Conservation (phyloP, 164 flowering plant species). For the Magnolia changhungtana region DNA sequence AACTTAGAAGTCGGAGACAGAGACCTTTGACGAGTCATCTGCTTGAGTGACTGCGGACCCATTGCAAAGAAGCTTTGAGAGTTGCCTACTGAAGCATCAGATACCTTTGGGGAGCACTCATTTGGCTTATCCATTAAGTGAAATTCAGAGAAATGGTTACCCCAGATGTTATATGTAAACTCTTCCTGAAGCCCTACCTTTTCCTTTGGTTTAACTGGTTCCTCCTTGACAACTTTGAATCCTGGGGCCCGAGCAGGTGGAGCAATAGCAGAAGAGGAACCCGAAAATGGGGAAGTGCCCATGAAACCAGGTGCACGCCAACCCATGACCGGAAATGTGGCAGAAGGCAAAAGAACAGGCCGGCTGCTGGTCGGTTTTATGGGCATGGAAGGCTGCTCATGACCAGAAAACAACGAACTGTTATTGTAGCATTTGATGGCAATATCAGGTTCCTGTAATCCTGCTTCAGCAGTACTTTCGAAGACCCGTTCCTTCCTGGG, state of each 20-base stretch:
- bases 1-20: conserved; percentile 11
- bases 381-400: conserved; percentile 24
- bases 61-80: conserved; percentile 72
- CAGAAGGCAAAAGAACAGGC: conserved; percentile 52
- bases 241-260: conserved; percentile 88
- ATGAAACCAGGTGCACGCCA: conserved; percentile 20
- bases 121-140: conserved; percentile 27
- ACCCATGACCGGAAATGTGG: conserved; percentile 52
- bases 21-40: conserved; percentile 30
- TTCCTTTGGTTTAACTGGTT: conserved; percentile 24
- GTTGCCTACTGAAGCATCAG: conserved; percentile 29
- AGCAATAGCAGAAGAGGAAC: conserved; percentile 49
- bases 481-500: conserved; percentile 16
- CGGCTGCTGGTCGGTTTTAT: conserved; percentile 22
- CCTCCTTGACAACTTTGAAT: conserved; percentile 40
- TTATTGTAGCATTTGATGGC: conserved; percentile 13
- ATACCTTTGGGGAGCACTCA: conserved; percentile 24
- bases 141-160: conserved; percentile 63
- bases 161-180: conserved; percentile 84
- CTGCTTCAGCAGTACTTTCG: conserved; percentile 15
- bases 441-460: conserved; percentile 14
- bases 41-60: conserved; percentile 57
- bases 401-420: conserved; percentile 16
- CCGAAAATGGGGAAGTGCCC: conserved; percentile 22
- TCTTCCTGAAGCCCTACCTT: conserved; percentile 25